Base-by-base conservation (phyloP, 1,284 basidiomycete species). In the Austroboletus niveus region DNA sequence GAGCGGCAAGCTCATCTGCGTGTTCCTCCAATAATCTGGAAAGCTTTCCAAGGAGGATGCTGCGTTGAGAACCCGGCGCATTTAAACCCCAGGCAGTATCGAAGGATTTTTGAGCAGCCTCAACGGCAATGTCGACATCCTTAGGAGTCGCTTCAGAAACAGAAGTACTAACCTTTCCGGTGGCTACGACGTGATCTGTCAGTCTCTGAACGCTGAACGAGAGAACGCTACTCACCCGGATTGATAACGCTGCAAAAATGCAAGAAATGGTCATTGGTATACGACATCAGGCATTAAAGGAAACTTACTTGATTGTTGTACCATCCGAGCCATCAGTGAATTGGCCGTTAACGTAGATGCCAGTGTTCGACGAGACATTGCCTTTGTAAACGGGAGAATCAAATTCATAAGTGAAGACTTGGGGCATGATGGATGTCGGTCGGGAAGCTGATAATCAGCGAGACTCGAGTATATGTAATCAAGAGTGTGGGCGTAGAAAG, bases 281-380 rank as follows among this genome's bases (percentile, higher is more conserved):
- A 35, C 38, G 41, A 43, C 35, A 24, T 20, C 12, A 12, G 15
- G 24, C 8, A 29, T 29, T 8, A 45, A 35, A 36, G 12, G 11
- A 29, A 15, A 73, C 82, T 63, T 63, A 90, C 84, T 90, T 87
- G 64, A 91, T 84, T 14, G 79, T 82, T 24, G 73, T 79, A 11
- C 17, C 72, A 52, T 84, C 79, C 15, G 74, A 73, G n/a, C 87
- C 88, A 57, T 85, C 81, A 38, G 81, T 75, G 67, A 85, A 95
- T 74, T 95, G 72, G 69, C 88, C 88, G 72, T 85, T 77, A 74
- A 96, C 92, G 78, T 83, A 94, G 57, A 95, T 71, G 43, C 92
- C 91, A 30, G 87, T 85, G 56, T 72, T 76, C 71, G 92, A 80
- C 48, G 78, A 76, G 43, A 83, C 78, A 57, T 81, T 80, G 52